These are phyloP conservation scores for Cystobasidium tubakii DNA, from an alignment of 768 basidiomycete species.

Conservation along the genomic window DNA sequence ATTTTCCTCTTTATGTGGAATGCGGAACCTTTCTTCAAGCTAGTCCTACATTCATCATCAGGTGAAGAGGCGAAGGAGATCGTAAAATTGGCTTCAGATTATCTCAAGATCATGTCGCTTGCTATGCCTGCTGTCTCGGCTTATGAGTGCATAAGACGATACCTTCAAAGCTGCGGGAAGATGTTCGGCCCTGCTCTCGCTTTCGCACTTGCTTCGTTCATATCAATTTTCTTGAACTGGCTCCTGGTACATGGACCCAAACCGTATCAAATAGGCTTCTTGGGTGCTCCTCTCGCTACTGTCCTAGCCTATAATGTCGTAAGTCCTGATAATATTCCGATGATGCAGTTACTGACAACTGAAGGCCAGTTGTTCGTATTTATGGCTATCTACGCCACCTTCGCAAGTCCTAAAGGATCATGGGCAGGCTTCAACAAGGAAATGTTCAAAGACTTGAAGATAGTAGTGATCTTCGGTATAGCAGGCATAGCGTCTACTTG, in stretches of 20 bases:
- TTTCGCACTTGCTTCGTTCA: background rate
- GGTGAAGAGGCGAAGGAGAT: background rate
- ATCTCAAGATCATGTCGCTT: slow-evolving; percentile 24
- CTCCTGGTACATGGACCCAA: slow-evolving; percentile 28
- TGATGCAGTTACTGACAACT: background rate
- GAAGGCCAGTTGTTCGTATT: background rate
- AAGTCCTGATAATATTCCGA: background rate
- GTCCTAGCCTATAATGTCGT: slow-evolving; percentile 23
- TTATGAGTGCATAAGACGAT: slow-evolving; percentile 29
- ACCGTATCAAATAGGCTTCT: slow-evolving; percentile 21
- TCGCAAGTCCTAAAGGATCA: background rate
- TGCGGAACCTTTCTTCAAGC: slow-evolving; percentile 18
- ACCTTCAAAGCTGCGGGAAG: slow-evolving; percentile 8
- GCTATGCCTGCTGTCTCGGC: slow-evolving; percentile 29
- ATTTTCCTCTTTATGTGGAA: slow-evolving; percentile 28
- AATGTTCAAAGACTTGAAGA: slow-evolving; percentile 24
- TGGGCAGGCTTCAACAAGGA: slow-evolving; percentile 4
- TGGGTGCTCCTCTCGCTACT: slow-evolving; percentile 16
- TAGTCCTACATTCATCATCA: background rate
- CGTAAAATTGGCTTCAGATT: slow-evolving; percentile 4
- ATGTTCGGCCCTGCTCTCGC: slow-evolving; percentile 27
- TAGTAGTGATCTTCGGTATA: slow-evolving; percentile 11
- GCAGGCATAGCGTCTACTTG: slow-evolving; percentile 24
- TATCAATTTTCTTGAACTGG: slow-evolving; percentile 19
- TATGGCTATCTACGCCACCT: background rate